These are phyloP conservation scores for Coemansia sp. DNA, from an alignment of 192 early-diverging fungal genomes.

Conservation along the genomic window DNA sequence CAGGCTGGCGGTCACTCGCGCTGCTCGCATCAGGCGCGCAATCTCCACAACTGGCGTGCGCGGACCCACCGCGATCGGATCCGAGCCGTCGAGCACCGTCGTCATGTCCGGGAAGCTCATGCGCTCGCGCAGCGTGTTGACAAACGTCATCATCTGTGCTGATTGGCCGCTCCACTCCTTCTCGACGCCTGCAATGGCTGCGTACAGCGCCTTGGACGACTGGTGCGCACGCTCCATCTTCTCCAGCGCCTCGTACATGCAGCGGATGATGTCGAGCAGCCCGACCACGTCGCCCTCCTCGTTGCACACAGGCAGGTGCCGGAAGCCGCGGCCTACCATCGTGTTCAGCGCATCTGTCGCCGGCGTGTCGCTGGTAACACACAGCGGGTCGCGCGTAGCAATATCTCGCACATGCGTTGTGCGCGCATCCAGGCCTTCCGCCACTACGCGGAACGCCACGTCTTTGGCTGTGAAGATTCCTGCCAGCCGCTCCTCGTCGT, in stretches of 20 bases:
- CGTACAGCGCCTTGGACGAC: slow-evolving; percentile 76
- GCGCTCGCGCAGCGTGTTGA: slow-evolving; percentile 72
- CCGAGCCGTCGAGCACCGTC: slow-evolving; percentile 71
- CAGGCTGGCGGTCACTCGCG: slow-evolving; percentile 72
- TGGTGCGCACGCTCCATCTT: slow-evolving; percentile 84
- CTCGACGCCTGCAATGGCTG: slow-evolving; percentile 78
- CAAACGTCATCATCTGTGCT: slow-evolving; percentile 67
- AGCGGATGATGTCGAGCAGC: slow-evolving; percentile 81
- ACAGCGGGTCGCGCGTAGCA: slow-evolving; percentile 90
- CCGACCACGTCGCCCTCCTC: slow-evolving; percentile 85
- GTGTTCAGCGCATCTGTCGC: slow-evolving; percentile 81
- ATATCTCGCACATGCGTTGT: slow-evolving; percentile 77
- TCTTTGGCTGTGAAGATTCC: slow-evolving; percentile 99
- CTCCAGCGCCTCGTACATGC: slow-evolving; percentile 80
- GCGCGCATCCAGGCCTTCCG: slow-evolving; percentile 64
- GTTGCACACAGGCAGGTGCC: slow-evolving; percentile 83
- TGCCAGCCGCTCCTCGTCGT: slow-evolving; percentile 83
- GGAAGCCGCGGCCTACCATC: slow-evolving; percentile 81
- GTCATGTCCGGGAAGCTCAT: slow-evolving; percentile 91
- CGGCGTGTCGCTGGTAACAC: slow-evolving; percentile 77
- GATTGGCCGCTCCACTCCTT: slow-evolving; percentile 75
- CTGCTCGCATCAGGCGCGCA: slow-evolving; percentile 71
- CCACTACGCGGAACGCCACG: slow-evolving; percentile 92
- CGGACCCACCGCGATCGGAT: slow-evolving; percentile 63
- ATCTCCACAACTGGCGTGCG: slow-evolving; percentile 70